A percentile compares a stretch with the other conserved stretches of the same genome.
These are phyloP conservation scores for Gnomoniopsis sp. DNA, from an alignment of 2,329 filamentous ascomycete genomes.

Conservation along the genomic window DNA sequence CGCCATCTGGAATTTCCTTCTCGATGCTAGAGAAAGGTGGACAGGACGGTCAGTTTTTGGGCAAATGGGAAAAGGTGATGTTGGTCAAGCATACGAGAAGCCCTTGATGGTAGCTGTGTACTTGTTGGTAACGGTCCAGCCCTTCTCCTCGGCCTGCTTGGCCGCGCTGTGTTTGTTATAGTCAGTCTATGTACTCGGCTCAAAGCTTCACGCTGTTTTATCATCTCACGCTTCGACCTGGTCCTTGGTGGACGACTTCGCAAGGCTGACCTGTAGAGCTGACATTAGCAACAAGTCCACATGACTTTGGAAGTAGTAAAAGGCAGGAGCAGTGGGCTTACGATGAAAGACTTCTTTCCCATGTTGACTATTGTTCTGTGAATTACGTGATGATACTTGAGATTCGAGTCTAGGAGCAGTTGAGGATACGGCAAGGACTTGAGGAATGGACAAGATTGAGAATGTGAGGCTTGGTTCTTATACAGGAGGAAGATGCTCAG, in stretches of 20 bases:
- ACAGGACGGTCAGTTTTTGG: not conserved
- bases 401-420: not conserved
- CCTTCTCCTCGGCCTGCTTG: constrained; percentile 68
- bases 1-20: constrained; percentile 70
- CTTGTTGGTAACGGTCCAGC: constrained; percentile 80
- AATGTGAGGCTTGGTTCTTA: not conserved
- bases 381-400: constrained; percentile 39
- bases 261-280: not conserved
- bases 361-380: not conserved
- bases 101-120: constrained; percentile 80
- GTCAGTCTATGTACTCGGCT: not conserved
- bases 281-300: constrained; percentile 1
- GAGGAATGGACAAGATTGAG: not conserved
- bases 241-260: constrained; percentile 9
- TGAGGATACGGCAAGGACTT: constrained; percentile 75
- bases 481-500: not conserved
- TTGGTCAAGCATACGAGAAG: constrained; percentile 68
- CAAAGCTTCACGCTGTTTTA: not conserved
- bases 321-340: constrained; percentile 35
- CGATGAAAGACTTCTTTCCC: constrained; percentile 40
- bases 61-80: not conserved
- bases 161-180: constrained; percentile 58
- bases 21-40: constrained; percentile 32
- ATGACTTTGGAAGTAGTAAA: not conserved
- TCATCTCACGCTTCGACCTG: constrained; percentile 18